Evolutionary conservation across 1,139 yeast species (phyloP).

Genomic region (Fermentozyma sake): DNA sequence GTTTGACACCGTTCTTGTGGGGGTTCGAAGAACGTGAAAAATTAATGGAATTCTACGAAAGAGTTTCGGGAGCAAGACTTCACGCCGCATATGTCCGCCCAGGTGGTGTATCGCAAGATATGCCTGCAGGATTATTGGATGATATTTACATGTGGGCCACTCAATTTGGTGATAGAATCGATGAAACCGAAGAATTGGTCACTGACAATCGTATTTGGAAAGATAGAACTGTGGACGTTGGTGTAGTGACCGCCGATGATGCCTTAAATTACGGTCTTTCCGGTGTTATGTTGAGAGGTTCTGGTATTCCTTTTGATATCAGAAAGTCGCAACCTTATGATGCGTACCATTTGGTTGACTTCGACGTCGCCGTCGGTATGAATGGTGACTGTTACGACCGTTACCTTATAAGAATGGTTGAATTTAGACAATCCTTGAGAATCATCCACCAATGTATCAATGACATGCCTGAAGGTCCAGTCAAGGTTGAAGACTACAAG

Average conservation of each 20-base stretch:
- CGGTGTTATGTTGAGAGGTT: slow-evolving; percentile 89
- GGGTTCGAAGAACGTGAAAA: slow-evolving; percentile 93
- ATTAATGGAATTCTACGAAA: slow-evolving; percentile 88
- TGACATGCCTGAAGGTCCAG: slow-evolving; percentile 91
- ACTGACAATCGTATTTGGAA: slow-evolving; percentile 94
- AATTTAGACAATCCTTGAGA: slow-evolving; percentile 86
- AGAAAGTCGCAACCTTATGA: slow-evolving; percentile 89
- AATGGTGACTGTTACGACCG: slow-evolving; percentile 93
- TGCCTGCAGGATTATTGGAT: slow-evolving; percentile 81
- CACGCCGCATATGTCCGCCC: slow-evolving; percentile 89
- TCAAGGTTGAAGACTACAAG: slow-evolving; percentile 87
- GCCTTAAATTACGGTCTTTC: slow-evolving; percentile 77
- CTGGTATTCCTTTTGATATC: slow-evolving; percentile 83
- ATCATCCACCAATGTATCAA: slow-evolving; percentile 87
- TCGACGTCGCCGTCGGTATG: slow-evolving; percentile 80
- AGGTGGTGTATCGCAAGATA: slow-evolving; percentile 88
- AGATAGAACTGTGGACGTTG: slow-evolving; percentile 79
- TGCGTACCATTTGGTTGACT: slow-evolving; percentile 82
- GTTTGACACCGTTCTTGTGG: slow-evolving; percentile 90
- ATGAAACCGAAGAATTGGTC: slow-evolving; percentile 83
- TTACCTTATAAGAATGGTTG: slow-evolving; percentile 84
- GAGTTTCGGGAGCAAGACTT: slow-evolving; percentile 87
- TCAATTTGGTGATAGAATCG: slow-evolving; percentile 89
- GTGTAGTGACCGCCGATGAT: slow-evolving; percentile 80
- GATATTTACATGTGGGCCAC: slow-evolving; percentile 97